Percentiles rank a stretch among this genome's conserved stretches.
Evolutionary conservation across 345 rosid genomes (phyloP).

Genomic region (Hirschfeldia incana): DNA sequence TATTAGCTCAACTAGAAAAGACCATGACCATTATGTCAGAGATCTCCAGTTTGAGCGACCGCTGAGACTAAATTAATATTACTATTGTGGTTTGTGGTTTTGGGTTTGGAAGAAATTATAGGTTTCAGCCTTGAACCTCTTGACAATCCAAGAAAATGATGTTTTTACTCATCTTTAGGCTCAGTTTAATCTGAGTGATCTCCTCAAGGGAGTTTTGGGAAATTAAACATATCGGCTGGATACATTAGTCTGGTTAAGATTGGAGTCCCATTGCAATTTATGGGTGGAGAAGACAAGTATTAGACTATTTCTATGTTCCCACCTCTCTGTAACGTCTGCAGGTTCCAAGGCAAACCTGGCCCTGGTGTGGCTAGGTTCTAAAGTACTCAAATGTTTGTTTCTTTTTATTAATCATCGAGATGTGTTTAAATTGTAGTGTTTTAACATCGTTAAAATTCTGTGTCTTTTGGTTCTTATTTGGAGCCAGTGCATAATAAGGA

Average conservation of each 20-base stretch:
- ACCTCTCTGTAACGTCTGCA: conserved; percentile 51
- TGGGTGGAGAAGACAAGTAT: conserved; percentile 74
- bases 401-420: background rate
- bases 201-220: conserved; percentile 71
- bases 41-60: too few relatives aligned
- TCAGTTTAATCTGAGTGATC: conserved; percentile 61
- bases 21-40: too few relatives aligned
- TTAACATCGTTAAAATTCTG: background rate
- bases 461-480: background rate
- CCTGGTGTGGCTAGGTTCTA: conserved; percentile 32
- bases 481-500: conserved; percentile 4
- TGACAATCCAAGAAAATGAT: too few relatives aligned
- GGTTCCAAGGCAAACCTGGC: conserved; percentile 43
- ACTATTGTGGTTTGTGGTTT: too few relatives aligned
- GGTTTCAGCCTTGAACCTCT: too few relatives aligned
- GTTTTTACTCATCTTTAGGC: conserved; percentile 38
- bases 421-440: conserved; percentile 8
- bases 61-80: too few relatives aligned
- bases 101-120: too few relatives aligned
- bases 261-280: conserved; percentile 71
- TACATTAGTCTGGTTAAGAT: conserved; percentile 61
- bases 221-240: conserved; percentile 52
- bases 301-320: conserved; percentile 56
- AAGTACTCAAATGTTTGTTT: background rate
- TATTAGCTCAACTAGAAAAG: too few relatives aligned